phyloP scores from a whole-genome alignment of 192 early-diverging fungal genomes.

The Chytriomyces confervae region DNA sequence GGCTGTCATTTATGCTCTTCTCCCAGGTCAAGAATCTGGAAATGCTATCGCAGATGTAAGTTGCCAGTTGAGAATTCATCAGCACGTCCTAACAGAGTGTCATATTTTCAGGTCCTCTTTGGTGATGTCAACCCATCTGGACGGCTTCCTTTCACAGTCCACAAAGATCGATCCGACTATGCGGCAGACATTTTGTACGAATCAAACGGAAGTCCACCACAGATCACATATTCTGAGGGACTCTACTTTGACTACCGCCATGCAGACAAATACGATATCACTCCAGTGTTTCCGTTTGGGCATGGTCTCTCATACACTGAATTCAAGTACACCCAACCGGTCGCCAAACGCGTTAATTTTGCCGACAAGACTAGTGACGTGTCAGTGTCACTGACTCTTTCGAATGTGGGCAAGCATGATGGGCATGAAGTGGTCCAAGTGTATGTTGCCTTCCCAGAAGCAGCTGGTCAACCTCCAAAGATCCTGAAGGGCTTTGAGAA shows the following conservation, averaged over 20 bases:
- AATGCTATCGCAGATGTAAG: conserved; percentile 63
- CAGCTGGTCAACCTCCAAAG: conserved; percentile 26
- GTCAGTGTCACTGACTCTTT: conserved; percentile 19
- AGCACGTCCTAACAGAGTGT: not conserved
- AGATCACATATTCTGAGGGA: conserved; percentile 53
- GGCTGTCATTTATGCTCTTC: conserved; percentile 56
- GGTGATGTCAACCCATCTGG: conserved; percentile 65
- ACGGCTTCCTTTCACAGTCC: conserved; percentile 64
- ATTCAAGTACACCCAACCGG: conserved; percentile 51
- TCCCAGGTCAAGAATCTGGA: conserved; percentile 70
- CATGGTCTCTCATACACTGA: conserved; percentile 63
- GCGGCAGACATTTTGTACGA: conserved; percentile 29
- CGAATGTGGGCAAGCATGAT: conserved; percentile 5
- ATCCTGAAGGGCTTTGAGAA: conserved; percentile 39
- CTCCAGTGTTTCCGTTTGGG: conserved; percentile 57
- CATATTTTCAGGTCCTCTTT: conserved; percentile 52
- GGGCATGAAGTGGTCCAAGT: conserved; percentile 47
- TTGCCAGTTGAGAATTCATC: conserved; percentile 25
- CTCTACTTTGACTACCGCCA: conserved; percentile 57
- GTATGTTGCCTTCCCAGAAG: conserved; percentile 40
- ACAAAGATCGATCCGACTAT: conserved; percentile 44
- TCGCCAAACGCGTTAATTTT: not conserved
- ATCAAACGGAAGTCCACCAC: conserved; percentile 38
- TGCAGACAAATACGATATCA: conserved; percentile 49
- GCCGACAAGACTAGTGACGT: not conserved